phyloP scores from a whole-genome alignment of 176 grass and related monocot species.

The Eleusine coracana region DNA sequence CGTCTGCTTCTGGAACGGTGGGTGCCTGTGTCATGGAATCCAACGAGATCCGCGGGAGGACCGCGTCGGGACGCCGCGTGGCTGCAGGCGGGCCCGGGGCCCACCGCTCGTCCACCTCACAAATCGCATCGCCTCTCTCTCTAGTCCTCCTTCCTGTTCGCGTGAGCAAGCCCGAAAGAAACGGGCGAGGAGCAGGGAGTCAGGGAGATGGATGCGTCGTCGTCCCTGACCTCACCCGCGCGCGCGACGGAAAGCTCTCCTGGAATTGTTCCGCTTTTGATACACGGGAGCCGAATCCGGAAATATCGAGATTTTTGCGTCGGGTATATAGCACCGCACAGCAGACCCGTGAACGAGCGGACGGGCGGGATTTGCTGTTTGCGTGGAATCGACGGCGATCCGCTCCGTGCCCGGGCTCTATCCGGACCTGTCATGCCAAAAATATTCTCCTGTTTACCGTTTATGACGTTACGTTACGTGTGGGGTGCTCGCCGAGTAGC shows the following conservation, averaged over 20 bases:
- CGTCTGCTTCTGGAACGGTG: neutral
- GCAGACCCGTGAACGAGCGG: no score
- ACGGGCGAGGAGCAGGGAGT: neutral
- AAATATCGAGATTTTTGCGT: constrained; percentile 42
- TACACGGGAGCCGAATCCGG: constrained; percentile 6
- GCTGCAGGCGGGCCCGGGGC: neutral
- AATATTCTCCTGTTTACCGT: neutral
- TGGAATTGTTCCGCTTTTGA: constrained; percentile 22
- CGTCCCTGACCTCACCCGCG: no score
- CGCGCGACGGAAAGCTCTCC: neutral
- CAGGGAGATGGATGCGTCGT: no score
- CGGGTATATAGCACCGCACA: no score
- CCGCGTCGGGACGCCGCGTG: constrained; percentile 45
- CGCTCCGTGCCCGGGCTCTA: no score
- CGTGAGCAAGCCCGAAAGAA: no score
- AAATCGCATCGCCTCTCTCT: neutral
- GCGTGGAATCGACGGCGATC: neutral
- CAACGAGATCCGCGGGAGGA: constrained; percentile 30
- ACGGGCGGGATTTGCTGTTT: neutral
- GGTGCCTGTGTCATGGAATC: neutral
- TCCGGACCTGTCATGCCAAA: no score
- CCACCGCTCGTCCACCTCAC: neutral
- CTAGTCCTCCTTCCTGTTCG: no score
- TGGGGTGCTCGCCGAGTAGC: no score
- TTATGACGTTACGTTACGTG: no score